Base-by-base conservation (phyloP, 345 rosid species). In the Eucalyptus shirleyi region DNA sequence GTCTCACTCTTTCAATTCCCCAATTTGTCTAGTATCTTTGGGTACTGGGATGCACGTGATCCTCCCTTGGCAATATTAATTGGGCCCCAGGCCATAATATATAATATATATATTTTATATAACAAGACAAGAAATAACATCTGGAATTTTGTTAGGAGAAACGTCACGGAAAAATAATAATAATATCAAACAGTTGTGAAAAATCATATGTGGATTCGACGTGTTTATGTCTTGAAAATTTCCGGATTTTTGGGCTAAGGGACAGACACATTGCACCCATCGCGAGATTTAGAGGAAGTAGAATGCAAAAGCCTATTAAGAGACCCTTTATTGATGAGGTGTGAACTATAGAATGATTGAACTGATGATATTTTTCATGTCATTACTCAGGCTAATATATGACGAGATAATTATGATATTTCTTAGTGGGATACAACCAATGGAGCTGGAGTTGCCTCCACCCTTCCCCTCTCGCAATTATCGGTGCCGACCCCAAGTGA, bases 321-420 rank as follows among this genome's bases (percentile, higher is more conserved):
- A n/a, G 10, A n/a, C 40, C 5, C 40, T 4, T 34, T n/a, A 7
- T n/a, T n/a, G 77, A 4, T 0, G 37, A 15, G 19, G 77, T 0
- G 1, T 65, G 32, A 21, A n/a, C 21, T 65, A n/a, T 65, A 16
- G 6, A 8, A 8, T 8, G 19, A 8, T 67, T 32, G 77, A 15
- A 32, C 21, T 2, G 21, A 0, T n/a, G 2, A n/a, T n/a, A 14
- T 7, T 65, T 65, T 65, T 8, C 2, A n/a, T 15, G 21, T 17
- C 80, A 16, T 67, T 62, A 62, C 4, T 62, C 30, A 12, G 4
- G n/a, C 4, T 30, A 62, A 62, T 62, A 30, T 62, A 30, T 30
- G 18, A 30, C 8, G 9, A 30, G 34, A 3, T 60, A 60, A 60
- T 60, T 28, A 60, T 30, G 34, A 30, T 13, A 62, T 28, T 62